Evolutionary conservation across 371 early-diverging fungal genomes (phyloP).

Genomic region (Mortierella sp.): DNA sequence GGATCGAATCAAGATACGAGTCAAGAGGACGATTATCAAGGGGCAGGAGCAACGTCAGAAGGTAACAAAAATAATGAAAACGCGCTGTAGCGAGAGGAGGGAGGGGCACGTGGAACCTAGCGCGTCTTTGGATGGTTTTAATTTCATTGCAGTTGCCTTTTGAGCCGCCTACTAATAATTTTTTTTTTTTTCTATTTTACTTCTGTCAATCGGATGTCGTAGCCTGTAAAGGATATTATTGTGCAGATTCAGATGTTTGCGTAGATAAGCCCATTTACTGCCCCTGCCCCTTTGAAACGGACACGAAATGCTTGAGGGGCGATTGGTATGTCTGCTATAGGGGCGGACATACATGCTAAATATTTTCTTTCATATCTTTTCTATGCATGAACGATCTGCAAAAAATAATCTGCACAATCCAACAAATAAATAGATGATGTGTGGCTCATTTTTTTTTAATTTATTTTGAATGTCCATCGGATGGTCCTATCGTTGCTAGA

Average conservation of each 20-base stretch:
- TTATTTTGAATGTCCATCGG: neutral
- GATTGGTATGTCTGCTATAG: slow-evolving; percentile 51
- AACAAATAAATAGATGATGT: neutral
- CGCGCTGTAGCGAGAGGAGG: neutral
- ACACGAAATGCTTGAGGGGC: slow-evolving; percentile 42
- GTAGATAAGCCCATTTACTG: slow-evolving; percentile 39
- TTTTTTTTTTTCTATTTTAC: neutral
- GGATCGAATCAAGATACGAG: neutral
- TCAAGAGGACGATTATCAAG: slow-evolving; percentile 8
- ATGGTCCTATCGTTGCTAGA: too few relatives aligned
- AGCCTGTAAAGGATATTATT: slow-evolving; percentile 26
- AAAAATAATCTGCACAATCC: neutral
- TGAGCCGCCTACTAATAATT: neutral
- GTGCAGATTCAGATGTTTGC: slow-evolving; percentile 33
- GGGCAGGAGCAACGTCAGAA: neutral
- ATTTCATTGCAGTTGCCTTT: neutral
- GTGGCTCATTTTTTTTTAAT: too few relatives aligned
- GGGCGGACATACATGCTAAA: slow-evolving; percentile 22
- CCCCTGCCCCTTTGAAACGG: slow-evolving; percentile 32
- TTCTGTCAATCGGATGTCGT: neutral
- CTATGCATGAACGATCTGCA: neutral
- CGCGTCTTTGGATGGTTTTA: neutral
- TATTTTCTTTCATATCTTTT: too few relatives aligned
- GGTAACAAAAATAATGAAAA: slow-evolving; percentile 2
- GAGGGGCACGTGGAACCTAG: neutral